Percentiles rank a stretch among this genome's conserved stretches.
Conservation (phyloP, 345 rosid species). For the Pistacia vera region DNA sequence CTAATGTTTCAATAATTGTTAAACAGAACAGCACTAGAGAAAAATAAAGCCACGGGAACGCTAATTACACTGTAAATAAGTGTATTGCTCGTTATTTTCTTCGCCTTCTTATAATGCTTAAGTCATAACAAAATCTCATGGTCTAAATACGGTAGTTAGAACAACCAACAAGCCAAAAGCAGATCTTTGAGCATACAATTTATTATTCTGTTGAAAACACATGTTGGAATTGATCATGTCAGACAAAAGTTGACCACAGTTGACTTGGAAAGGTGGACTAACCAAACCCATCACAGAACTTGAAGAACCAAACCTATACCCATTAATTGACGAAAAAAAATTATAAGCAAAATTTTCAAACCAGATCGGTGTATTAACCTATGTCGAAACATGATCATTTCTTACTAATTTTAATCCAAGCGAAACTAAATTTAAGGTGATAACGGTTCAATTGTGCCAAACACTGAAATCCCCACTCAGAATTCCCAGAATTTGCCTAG, state of each 20-base stretch:
- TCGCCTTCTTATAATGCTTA: not conserved
- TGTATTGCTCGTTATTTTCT: not conserved
- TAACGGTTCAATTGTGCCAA: not conserved
- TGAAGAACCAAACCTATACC: not conserved
- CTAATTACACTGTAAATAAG: not conserved
- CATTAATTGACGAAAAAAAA: not conserved
- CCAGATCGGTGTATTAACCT: not conserved
- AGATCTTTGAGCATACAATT: not conserved
- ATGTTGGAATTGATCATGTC: not conserved
- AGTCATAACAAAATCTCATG: not conserved
- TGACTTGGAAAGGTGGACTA: not conserved
- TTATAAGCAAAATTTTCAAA: not conserved
- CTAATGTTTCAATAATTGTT: too few species aligned
- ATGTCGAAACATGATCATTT: not conserved
- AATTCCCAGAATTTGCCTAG: not conserved
- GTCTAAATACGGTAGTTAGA: not conserved
- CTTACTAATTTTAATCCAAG: not conserved
- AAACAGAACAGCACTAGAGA: too few species aligned
- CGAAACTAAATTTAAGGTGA: not conserved
- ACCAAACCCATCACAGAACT: not conserved
- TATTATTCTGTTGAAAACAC: not conserved
- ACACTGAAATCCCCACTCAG: not conserved
- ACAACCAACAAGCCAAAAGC: not conserved
- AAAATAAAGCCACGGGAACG: too few species aligned
- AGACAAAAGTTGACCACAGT: not conserved